Evolutionary conservation across 352 stramenopile genomes (phyloP), one percentile per base, ranked within the genome.

Genomic region (Globisporangium splendens): DNA sequence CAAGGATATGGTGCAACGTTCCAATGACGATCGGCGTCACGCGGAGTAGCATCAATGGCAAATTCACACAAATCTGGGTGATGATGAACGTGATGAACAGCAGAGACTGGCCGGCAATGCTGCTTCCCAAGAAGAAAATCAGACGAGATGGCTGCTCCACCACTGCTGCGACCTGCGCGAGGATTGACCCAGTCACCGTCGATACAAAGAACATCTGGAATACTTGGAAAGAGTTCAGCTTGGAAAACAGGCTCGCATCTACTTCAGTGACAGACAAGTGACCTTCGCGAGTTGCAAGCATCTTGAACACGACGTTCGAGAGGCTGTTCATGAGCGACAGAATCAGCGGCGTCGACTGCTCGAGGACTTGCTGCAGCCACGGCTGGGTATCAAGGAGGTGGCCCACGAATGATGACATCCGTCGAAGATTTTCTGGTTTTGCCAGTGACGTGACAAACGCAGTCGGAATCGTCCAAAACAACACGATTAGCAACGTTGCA

Each of bases 201-300:
- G 83, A 83, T 31, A 93, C 80, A 55, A 93, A 93, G 46, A 93
- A 93, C 72, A 89, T 88, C 62, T 91, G 80, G 58, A 93, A 83
- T 28, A 88, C 69, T 62, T 93, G 83, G 54, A 88, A 90, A 61
- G 81, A 85, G 60, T 73, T 81, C 2, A 93, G 65, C 65, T 93
- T 93, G 14, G 74, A 74, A 58, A 93, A 93, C 13, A 83, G 72
- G 50, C 71, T 86, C 15, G 80, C 80, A 51, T 86, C 70, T 14
- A 93, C 74, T 48, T 88, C 75, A 24, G 82, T 83, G 20, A 73
- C 69, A 17, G 83, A 89, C 31, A 85, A 55, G 57, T 93, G 75
- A 28, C 83, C 83, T 62, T 93, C 83, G 35, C 72, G 72, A 3
- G 63, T 79, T 2, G 83, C 78, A 6, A 93, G 50, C 38, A 89